Evolutionary conservation across 2,329 filamentous ascomycete genomes (phyloP).

Genomic region (Karstenula rhodostoma): DNA sequence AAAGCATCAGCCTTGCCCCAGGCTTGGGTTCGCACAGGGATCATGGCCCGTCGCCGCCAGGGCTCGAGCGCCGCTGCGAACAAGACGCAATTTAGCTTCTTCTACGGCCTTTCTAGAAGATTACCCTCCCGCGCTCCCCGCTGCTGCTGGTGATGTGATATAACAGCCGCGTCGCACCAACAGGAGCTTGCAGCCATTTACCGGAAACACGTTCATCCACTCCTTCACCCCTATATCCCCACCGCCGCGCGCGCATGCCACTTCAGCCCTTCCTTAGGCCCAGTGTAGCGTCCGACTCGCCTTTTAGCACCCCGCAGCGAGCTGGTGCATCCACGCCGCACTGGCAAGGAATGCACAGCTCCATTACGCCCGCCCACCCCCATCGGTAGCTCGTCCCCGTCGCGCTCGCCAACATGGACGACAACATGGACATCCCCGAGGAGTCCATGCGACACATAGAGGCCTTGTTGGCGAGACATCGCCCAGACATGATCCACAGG

Average conservation of each 20-base stretch:
- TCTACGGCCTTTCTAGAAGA: slow-evolving; percentile 49
- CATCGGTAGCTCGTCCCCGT: slow-evolving; percentile 19
- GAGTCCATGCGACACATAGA: slow-evolving; percentile 50
- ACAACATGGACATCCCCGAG: slow-evolving; percentile 45
- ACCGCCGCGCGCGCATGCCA: slow-evolving; percentile 29
- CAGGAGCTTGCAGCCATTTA: slow-evolving; percentile 39
- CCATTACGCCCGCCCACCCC: slow-evolving; percentile 15
- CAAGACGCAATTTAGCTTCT: slow-evolving; percentile 45
- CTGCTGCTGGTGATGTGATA: slow-evolving; percentile 48
- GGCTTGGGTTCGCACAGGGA: slow-evolving; percentile 42
- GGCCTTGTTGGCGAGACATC: slow-evolving; percentile 45
- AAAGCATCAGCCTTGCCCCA: slow-evolving; percentile 48
- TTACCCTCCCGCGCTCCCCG: slow-evolving; percentile 45
- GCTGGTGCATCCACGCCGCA: slow-evolving; percentile 8
- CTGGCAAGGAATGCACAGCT: slow-evolving; percentile 25
- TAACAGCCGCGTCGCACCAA: slow-evolving; percentile 48
- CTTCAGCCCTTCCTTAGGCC: slow-evolving; percentile 32
- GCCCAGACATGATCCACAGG: slow-evolving; percentile 45
- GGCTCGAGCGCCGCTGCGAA: slow-evolving; percentile 41
- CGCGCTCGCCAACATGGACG: slow-evolving; percentile 39
- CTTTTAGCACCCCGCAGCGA: slow-evolving; percentile 14
- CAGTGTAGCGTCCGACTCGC: slow-evolving; percentile 19
- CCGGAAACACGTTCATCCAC: slow-evolving; percentile 44
- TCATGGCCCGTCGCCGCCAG: slow-evolving; percentile 34
- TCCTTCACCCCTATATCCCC: slow-evolving; percentile 35